A percentile compares a stretch with the other conserved stretches of the same genome.
Conservation (phyloP, 768 basidiomycete genomes). For the Xerocomus potaroensis region DNA sequence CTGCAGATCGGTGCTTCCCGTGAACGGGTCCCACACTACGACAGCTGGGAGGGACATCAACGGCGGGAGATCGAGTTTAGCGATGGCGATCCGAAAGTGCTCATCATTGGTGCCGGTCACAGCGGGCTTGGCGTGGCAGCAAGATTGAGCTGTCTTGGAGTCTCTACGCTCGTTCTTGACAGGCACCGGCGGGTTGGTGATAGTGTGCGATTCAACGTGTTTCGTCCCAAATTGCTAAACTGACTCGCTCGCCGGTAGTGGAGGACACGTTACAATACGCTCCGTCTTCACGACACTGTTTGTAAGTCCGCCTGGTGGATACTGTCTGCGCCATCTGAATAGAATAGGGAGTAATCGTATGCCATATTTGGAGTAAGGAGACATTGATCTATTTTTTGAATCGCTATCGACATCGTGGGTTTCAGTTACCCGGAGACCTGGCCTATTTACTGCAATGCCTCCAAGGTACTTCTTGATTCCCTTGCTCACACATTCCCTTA, state of each 20-base stretch:
- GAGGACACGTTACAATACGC: conserved; percentile 53
- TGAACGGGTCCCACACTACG: conserved; percentile 38
- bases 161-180: conserved; percentile 54
- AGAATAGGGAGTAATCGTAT: conserved; percentile 46
- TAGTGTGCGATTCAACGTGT: conserved; percentile 21
- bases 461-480: conserved; percentile 36
- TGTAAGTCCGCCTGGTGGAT: conserved; percentile 34
- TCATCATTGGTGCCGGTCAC: conserved; percentile 64
- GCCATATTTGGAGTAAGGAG: conserved; percentile 49
- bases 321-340: conserved; percentile 1
- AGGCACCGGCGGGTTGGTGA: conserved; percentile 48
- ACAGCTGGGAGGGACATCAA: conserved; percentile 48
- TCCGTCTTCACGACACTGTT: conserved; percentile 49
- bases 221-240: background rate
- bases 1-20: conserved; percentile 37
- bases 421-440: conserved; percentile 50
- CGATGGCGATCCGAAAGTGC: conserved; percentile 48
- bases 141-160: conserved; percentile 51
- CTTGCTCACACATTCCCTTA: background rate
- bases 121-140: conserved; percentile 62
- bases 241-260: conserved; percentile 33
- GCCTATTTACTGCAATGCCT: conserved; percentile 47
- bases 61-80: conserved; percentile 40
- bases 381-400: background rate
- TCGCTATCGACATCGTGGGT: background rate